Evolutionary conservation across 805 yeast species (phyloP).

Genomic region (Lachancea lanzarotensis): DNA sequence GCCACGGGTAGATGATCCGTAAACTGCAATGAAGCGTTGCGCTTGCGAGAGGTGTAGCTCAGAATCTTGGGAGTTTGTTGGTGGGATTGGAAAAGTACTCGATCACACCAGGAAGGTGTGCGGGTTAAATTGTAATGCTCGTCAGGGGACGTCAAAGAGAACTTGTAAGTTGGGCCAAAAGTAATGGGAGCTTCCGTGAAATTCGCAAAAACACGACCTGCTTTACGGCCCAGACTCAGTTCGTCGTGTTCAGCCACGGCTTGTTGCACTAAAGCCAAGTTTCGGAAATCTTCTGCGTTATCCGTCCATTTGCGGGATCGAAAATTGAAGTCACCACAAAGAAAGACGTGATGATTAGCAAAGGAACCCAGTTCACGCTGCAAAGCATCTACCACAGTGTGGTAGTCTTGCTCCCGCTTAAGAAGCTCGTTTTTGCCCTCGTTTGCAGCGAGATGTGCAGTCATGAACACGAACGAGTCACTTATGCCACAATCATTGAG

Average conservation of each 20-base stretch:
- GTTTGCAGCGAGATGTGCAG: constrained; percentile 70
- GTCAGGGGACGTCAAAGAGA: constrained; percentile 35
- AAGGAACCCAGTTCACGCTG: constrained; percentile 35
- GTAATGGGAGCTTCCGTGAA: constrained; percentile 58
- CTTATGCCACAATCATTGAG: constrained; percentile 21
- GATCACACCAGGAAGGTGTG: constrained; percentile 86
- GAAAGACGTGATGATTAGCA: constrained; percentile 60
- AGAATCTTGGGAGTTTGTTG: constrained; percentile 24
- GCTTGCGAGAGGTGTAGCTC: constrained; percentile 42
- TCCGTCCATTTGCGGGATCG: constrained; percentile 39
- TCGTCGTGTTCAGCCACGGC: constrained; percentile 34
- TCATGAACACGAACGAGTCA: constrained; percentile 50
- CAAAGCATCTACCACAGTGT: constrained; percentile 44
- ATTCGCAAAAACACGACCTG: constrained; percentile 48
- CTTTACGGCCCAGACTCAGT: constrained; percentile 25
- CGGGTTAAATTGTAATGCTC: constrained; percentile 52
- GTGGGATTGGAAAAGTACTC: constrained; percentile 57
- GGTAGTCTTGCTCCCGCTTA: constrained; percentile 49
- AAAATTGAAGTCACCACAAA: constrained; percentile 85
- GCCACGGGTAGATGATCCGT: constrained; percentile 85
- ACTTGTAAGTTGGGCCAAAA: constrained; percentile 82
- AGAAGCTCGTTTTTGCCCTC: constrained; percentile 51
- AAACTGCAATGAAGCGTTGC: constrained; percentile 34
- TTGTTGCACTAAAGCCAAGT: constrained; percentile 9
- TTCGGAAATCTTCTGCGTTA: constrained; percentile 13